Base-by-base conservation (phyloP, 1,139 yeast species). In the Pichia sp. region DNA sequence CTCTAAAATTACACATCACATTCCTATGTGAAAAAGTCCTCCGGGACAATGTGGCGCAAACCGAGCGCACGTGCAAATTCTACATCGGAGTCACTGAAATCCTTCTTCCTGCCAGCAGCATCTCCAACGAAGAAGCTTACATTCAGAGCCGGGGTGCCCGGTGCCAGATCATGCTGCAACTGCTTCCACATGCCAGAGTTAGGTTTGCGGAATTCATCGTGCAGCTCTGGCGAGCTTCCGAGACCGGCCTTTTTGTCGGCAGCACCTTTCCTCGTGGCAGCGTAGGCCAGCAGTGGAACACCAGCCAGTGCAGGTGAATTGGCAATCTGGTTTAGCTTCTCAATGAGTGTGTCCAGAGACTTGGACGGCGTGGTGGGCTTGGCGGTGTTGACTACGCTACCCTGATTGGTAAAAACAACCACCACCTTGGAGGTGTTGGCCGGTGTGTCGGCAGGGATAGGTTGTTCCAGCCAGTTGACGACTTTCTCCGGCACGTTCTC, bases 361-460 rank as follows among this genome's bases (percentile, higher is more conserved):
- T 67, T 67, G 3, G 69, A 60, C 1, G 55, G 61, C 50, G 59
- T 60, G 1, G 48, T 38, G 4, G 54, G 50, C 19, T 45, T 44
- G 3, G 47, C 32, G 2, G 65, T 65, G 8, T 76, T 77, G 1
- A 75, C 68, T 3, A 83, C 78, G 0, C 79, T 82, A n/a, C 92
- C 96, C 66, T 93, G 99, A 66, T 93, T 93, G 2, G 97, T 82
- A 67, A 93, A 88, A 1, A 93, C 78, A 4, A 90, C 67, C 1
- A 76, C 42, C 59, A 73, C 74, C 4, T 68, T 67, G 26, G 65
- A 31, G 15, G 16, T 16, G 8, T 42, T 23, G 4, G n/a, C 29
- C 3, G 32, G 6, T 8, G n/a, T 23, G 26, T 26, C 46, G 11
- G 30, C 5, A 8, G 8, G 26, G 7, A 36, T 5, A 11, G 40